Base-by-base conservation (phyloP, 306 rosid genomes). In the Amphicarpaea edgeworthii region DNA sequence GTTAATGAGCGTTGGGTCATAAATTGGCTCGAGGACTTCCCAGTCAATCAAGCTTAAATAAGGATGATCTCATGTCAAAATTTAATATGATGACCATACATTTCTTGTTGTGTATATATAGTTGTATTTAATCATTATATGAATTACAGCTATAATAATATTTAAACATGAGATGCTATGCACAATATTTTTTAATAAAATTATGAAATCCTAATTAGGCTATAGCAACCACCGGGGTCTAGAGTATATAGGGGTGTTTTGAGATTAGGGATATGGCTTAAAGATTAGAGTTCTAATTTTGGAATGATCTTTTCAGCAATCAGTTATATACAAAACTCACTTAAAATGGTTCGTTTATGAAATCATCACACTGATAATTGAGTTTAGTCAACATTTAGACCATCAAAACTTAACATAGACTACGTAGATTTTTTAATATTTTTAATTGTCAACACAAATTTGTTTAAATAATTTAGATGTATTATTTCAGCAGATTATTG, bases 1-100 rank as follows among this genome's bases (percentile, higher is more conserved):
- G 15, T 38, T 68, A 79, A 64, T 60, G 77, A 79, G 59, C 78
- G 49, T 76, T 76, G 68, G 76, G 49, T 76, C 82, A 76, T 76
- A 57, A 71, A 80, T 84, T 49, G 63, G 63, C 46, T 61, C 10
- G 6, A 75, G 68, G 40, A 69, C 80, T 67, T 74, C 59, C 70
- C 26, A 47, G 70, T 80, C 80, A 80, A 73, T 45, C 50, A 21
- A 73, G 42, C 41, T 61, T 68, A 51, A 24, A 73, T 61, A 61
- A 61, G 59, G 42, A 50, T 30, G 49, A 68, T 68, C 66, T 59
- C 66, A 59, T 59, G 66, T 59, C 66, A 59, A 28, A 6, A 2
- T 6, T 59, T 59, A 14, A 59, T 16, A 17, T 51, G 26, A 51
- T 51, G 12, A 17, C 58, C 12, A 51, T 8, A 19, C 58, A 51